Conservation (phyloP, 805 yeast genomes). For the Ascoidea rubescens region DNA sequence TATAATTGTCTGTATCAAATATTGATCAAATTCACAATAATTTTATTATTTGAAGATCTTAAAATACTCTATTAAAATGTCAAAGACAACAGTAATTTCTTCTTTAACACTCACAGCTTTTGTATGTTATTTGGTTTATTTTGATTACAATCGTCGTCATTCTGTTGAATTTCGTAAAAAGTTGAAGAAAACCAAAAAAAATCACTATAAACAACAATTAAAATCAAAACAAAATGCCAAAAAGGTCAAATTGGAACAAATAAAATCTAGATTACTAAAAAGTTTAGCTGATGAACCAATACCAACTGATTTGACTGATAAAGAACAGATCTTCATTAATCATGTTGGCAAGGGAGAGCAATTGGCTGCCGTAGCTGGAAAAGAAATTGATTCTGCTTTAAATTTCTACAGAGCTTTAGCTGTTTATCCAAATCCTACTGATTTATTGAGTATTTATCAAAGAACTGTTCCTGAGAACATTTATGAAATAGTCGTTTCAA, state of each 20-base stretch:
- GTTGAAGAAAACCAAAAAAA: constrained; percentile 48
- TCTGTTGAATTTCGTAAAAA: constrained; percentile 69
- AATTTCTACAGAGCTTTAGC: constrained; percentile 87
- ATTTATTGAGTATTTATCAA: constrained; percentile 79
- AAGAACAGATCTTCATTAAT: constrained; percentile 68
- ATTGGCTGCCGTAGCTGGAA: constrained; percentile 48
- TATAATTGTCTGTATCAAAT: too few species aligned
- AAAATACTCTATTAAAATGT: constrained; percentile 12
- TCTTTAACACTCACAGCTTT: constrained; percentile 38
- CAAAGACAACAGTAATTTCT: constrained; percentile 17
- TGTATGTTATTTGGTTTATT: constrained; percentile 71
- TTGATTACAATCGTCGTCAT: constrained; percentile 84
- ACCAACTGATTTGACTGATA: constrained; percentile 53
- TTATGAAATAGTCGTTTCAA: constrained; percentile 70
- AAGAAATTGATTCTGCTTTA: constrained; percentile 73
- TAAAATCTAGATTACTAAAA: constrained; percentile 45
- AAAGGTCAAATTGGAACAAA: constrained; percentile 42
- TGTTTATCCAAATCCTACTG: constrained; percentile 91
- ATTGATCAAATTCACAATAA: too few species aligned
- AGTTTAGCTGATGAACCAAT: constrained; percentile 64
- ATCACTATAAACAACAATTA: constrained; percentile 44
- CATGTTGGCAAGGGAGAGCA: constrained; percentile 83
- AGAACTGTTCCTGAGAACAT: constrained; percentile 73
- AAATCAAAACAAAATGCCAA: constrained; percentile 41
- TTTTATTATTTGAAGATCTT: too few species aligned